Conservation (phyloP, 495 filamentous ascomycete genomes). For the Penicillium ucsense region DNA sequence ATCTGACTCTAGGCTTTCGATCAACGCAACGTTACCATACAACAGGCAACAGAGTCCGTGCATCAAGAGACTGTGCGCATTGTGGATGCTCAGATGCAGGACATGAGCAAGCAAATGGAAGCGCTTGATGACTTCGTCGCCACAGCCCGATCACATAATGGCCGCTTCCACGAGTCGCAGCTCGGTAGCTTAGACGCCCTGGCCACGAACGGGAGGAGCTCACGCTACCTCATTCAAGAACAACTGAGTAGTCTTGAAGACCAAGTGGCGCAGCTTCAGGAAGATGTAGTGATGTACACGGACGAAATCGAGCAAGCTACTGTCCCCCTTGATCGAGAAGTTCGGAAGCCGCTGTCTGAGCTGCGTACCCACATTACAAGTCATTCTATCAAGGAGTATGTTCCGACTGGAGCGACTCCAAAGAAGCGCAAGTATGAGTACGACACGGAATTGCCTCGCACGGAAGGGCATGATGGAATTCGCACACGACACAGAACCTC, state of each 20-base stretch:
- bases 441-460: slow-evolving; percentile 65
- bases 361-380: slow-evolving; percentile 55
- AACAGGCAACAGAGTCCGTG: slow-evolving; percentile 71
- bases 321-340: slow-evolving; percentile 43
- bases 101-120: slow-evolving; percentile 78
- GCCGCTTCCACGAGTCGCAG: slow-evolving; percentile 60
- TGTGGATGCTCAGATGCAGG: slow-evolving; percentile 78
- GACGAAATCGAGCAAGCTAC: slow-evolving; percentile 44
- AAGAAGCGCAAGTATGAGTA: slow-evolving; percentile 68
- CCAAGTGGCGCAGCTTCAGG: slow-evolving; percentile 52
- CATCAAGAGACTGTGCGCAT: slow-evolving; percentile 87
- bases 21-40: slow-evolving; percentile 68
- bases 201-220: slow-evolving; percentile 52
- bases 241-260: slow-evolving; percentile 53
- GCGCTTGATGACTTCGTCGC: slow-evolving; percentile 85
- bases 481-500: slow-evolving; percentile 46
- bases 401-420: slow-evolving; percentile 77
- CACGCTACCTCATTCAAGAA: slow-evolving; percentile 56
- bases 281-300: slow-evolving; percentile 50
- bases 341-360: slow-evolving; percentile 57
- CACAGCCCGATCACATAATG: slow-evolving; percentile 73
- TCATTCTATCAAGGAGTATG: slow-evolving; percentile 64
- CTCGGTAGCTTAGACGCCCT: slow-evolving; percentile 50
- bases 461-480: slow-evolving; percentile 58
- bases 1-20: slow-evolving; percentile 50